A percentile compares a stretch with the other conserved stretches of the same genome.
Conservation (phyloP, 768 basidiomycete species). For the Ephemerocybe angulata region DNA sequence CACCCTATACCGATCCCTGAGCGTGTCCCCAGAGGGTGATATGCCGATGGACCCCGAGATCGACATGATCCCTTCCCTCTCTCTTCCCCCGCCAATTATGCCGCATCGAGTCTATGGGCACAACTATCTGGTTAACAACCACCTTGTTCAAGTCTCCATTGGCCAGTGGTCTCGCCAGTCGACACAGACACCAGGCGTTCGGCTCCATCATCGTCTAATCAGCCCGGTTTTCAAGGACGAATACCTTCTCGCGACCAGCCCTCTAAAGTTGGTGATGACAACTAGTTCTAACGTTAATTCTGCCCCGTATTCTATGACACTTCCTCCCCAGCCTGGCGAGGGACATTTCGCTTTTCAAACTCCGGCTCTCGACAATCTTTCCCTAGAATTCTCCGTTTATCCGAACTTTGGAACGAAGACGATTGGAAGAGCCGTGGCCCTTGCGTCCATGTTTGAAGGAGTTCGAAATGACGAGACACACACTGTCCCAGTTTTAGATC, state of each 20-base stretch:
- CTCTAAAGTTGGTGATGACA: slow-evolving; percentile 94
- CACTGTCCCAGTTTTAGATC: slow-evolving; percentile 82
- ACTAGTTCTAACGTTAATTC: slow-evolving; percentile 79
- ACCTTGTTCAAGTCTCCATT: slow-evolving; percentile 82
- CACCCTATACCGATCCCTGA: slow-evolving; percentile 19
- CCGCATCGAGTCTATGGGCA: slow-evolving; percentile 97
- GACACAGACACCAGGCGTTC: slow-evolving; percentile 45
- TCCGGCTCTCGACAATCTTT: slow-evolving; percentile 63
- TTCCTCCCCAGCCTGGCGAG: slow-evolving; percentile 70
- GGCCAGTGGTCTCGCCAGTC: slow-evolving; percentile 53
- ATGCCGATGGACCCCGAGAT: slow-evolving; percentile 61
- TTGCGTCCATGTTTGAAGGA: slow-evolving; percentile 66
- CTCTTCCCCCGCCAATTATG: slow-evolving; percentile 96
- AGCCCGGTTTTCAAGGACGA: slow-evolving; percentile 65
- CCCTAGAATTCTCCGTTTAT: slow-evolving; percentile 90
- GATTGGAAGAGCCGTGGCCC: slow-evolving; percentile 86
- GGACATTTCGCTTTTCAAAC: slow-evolving; percentile 87
- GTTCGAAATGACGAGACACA: slow-evolving; percentile 52
- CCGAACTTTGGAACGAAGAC: slow-evolving; percentile 97
- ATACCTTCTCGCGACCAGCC: slow-evolving; percentile 67
- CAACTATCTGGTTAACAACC: slow-evolving; percentile 85
- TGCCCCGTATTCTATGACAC: slow-evolving; percentile 85
- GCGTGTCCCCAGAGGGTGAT: slow-evolving; percentile 34
- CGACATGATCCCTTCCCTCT: slow-evolving; percentile 91
- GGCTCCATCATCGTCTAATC: slow-evolving; percentile 70